A percentile compares a stretch with the other conserved stretches of the same genome.
These are phyloP conservation scores for Dendrothele bispora DNA, from an alignment of 768 basidiomycete genomes.

Conservation along the genomic window DNA sequence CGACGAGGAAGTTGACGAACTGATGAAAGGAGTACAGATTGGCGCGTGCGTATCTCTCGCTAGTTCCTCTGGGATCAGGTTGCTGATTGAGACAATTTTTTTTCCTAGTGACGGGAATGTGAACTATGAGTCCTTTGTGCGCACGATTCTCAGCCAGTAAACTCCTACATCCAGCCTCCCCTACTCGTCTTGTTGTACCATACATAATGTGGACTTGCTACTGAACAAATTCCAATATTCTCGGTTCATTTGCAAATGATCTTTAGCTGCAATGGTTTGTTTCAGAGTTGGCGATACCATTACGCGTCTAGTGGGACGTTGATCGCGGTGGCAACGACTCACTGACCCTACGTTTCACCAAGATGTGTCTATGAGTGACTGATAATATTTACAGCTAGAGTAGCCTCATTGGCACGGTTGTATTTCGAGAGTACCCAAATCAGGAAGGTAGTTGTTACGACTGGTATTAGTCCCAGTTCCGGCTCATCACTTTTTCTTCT, in stretches of 20 bases:
- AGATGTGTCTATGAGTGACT: no score
- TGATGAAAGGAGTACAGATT: slow-evolving; percentile 94
- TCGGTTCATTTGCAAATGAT: neutral
- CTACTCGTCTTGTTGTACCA: neutral
- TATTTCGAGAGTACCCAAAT: no score
- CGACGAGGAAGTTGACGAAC: slow-evolving; percentile 96
- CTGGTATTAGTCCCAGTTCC: no score
- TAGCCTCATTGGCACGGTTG: no score
- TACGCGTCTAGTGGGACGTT: no score
- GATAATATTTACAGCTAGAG: no score
- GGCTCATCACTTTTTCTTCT: no score
- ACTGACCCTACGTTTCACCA: no score
- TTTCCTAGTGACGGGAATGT: slow-evolving; percentile 85
- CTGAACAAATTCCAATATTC: neutral
- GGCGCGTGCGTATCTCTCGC: slow-evolving; percentile 59
- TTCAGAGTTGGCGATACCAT: no score
- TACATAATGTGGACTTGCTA: neutral
- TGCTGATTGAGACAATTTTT: slow-evolving; percentile 10
- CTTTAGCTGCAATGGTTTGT: no score
- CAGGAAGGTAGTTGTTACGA: no score
- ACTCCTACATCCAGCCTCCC: neutral
- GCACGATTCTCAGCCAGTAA: slow-evolving; percentile 89
- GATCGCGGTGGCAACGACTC: no score
- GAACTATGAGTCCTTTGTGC: slow-evolving; percentile 96
- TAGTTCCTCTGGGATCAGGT: slow-evolving; percentile 6